Evolutionary conservation across 108 stramenopile species (phyloP), one percentile per base, ranked within the genome.

Genomic region (Epipyxis sp.): DNA sequence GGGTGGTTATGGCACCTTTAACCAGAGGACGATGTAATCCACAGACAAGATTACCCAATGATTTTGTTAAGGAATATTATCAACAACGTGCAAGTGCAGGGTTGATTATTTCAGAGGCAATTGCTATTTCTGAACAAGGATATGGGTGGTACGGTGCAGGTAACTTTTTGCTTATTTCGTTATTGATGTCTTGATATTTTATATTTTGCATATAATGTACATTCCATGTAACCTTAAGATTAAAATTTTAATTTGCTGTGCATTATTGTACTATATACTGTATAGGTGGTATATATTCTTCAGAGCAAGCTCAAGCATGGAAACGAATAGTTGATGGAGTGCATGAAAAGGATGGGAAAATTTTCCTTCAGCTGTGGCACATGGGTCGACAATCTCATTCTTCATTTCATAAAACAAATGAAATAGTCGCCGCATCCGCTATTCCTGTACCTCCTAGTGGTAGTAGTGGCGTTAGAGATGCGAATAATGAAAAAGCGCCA

Each of bases 331-430:
- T 35, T 27, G 30, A 2, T 25, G 76, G 58, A 16, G 54, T 42
- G 32, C 58, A 34, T 32, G 10, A 40, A 10, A 86, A 85, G 54
- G 89, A 84, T 25, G 79, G 83, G 61, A 77, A 76, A 39, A 90
- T 91, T 59, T 82, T 79, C 59, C 42, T 80, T 39, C 91, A 92
- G 76, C 50, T 92, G 6, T 90, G 90, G 89, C 86, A 92, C 80
- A 84, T 89, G 68, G 91, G 90, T 39, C 85, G 90, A 35, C 57
- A 77, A 43, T 57, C 87, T 1, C 91, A 92, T 65, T 82, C 86
- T 16, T 42, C 59, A 29, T 79, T 77, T 68, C 85, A 86, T 46
- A 44, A 59, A 62, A 79, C 84, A 58, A 77, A 86, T 3, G 78
- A 71, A 0, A 82, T 79, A 67, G 77, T 83, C 40, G 77, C 76